These are phyloP conservation scores for Fraxinus sp. DNA, from an alignment of 305 asterid genomes.

Conservation along the genomic window DNA sequence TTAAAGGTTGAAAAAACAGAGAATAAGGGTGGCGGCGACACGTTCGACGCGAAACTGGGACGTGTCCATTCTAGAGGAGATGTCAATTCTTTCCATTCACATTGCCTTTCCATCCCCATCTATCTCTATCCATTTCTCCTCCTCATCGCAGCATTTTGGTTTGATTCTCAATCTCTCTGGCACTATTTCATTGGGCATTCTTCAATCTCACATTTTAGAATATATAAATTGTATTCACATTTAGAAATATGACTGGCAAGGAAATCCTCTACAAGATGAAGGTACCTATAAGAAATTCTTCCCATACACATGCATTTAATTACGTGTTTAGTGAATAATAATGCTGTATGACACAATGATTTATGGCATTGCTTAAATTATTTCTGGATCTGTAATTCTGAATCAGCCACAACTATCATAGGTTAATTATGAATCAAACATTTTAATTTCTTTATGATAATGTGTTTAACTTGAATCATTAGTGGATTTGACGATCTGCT, in stretches of 20 bases:
- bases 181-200: background rate
- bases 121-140: background rate
- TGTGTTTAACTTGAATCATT: background rate
- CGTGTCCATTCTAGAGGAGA: background rate
- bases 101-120: background rate
- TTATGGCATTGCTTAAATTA: background rate
- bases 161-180: background rate
- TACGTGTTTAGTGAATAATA: background rate
- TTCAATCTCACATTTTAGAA: background rate
- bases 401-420: background rate
- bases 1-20: background rate
- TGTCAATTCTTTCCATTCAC: background rate
- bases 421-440: background rate
- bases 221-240: background rate
- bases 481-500: background rate
- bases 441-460: background rate
- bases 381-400: background rate
- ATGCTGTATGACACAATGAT: background rate
- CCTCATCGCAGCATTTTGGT: background rate
- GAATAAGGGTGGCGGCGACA: background rate
- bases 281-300: constrained; percentile 31
- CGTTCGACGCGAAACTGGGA: background rate
- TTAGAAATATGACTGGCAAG: constrained; percentile 42
- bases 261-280: constrained; percentile 58
- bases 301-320: background rate